Evolutionary conservation across 345 rosid genomes (phyloP).

Genomic region (Passiflora organensis): DNA sequence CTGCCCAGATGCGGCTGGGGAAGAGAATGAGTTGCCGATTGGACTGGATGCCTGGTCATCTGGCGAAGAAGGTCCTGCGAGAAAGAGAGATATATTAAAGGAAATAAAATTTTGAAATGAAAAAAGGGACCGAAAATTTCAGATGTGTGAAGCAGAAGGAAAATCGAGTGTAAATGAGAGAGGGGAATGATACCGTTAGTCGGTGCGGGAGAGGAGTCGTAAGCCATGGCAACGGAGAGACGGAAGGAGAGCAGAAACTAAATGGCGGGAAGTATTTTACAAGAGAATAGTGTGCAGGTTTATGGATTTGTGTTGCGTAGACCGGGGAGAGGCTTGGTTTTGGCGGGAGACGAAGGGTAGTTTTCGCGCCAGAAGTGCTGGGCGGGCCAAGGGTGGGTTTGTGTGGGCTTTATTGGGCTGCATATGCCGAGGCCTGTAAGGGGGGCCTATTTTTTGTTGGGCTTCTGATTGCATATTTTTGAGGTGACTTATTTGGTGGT

Average conservation of each 20-base stretch:
- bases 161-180: constrained; percentile 8
- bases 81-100: neutral
- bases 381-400: constrained; percentile 13
- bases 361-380: constrained; percentile 49
- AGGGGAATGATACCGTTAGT: constrained; percentile 37
- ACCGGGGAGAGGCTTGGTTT: constrained; percentile 2
- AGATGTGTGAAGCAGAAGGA: no score
- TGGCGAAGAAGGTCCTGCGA: constrained; percentile 61
- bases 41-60: constrained; percentile 62
- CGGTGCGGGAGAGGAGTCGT: constrained; percentile 52
- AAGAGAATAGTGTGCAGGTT: no score
- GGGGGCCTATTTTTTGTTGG: neutral
- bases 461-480: no score
- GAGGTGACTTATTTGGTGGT: no score
- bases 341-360: constrained; percentile 32
- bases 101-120: neutral
- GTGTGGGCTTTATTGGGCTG: neutral
- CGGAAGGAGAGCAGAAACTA: constrained; percentile 1
- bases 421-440: neutral
- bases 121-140: neutral
- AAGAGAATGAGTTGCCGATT: constrained; percentile 53
- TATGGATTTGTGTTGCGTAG: no score
- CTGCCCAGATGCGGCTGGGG: constrained; percentile 38
- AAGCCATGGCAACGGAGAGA: constrained; percentile 51
- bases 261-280: no score